These are phyloP conservation scores for Scleromitrula shiraiana DNA, from an alignment of 2,329 filamentous ascomycete genomes.

Conservation along the genomic window DNA sequence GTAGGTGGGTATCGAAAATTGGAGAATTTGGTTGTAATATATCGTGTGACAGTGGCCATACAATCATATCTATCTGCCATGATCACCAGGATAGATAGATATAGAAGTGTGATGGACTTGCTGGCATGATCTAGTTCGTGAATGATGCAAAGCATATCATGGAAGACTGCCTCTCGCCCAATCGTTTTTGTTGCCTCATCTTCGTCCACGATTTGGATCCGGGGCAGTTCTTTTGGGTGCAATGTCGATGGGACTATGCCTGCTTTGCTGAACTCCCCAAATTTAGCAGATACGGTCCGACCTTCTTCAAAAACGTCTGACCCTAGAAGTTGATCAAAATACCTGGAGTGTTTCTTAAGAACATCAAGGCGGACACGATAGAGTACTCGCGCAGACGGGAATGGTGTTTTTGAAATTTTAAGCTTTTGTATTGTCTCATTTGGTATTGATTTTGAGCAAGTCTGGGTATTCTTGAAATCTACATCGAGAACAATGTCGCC, in stretches of 20 bases:
- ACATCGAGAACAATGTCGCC: conserved; percentile 63
- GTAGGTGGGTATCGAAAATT: conserved; percentile 49
- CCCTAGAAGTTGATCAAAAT: conserved; percentile 60
- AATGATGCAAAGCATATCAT: conserved; percentile 59
- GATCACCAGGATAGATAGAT: conserved; percentile 59
- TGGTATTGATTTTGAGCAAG: conserved; percentile 40
- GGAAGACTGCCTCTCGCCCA: conserved; percentile 53
- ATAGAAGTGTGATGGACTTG: conserved; percentile 44
- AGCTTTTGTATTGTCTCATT: conserved; percentile 40
- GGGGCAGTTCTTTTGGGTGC: conserved; percentile 47
- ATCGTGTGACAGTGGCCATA: conserved; percentile 43
- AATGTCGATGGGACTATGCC: conserved; percentile 43
- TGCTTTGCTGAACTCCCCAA: conserved; percentile 39
- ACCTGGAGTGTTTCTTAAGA: conserved; percentile 56
- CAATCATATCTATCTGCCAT: conserved; percentile 70
- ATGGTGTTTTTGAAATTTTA: conserved; percentile 18
- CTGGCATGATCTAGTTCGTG: conserved; percentile 41
- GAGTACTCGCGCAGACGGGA: conserved; percentile 23
- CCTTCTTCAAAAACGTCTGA: conserved; percentile 54
- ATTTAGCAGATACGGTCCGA: conserved; percentile 44
- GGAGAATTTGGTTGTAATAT: conserved; percentile 37
- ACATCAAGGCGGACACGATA: conserved; percentile 53
- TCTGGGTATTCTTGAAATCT: conserved; percentile 52
- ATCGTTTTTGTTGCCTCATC: conserved; percentile 57
- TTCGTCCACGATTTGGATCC: conserved; percentile 56